Conservation (phyloP, 768 basidiomycete genomes). For the Mrakia hoshinonis region DNA sequence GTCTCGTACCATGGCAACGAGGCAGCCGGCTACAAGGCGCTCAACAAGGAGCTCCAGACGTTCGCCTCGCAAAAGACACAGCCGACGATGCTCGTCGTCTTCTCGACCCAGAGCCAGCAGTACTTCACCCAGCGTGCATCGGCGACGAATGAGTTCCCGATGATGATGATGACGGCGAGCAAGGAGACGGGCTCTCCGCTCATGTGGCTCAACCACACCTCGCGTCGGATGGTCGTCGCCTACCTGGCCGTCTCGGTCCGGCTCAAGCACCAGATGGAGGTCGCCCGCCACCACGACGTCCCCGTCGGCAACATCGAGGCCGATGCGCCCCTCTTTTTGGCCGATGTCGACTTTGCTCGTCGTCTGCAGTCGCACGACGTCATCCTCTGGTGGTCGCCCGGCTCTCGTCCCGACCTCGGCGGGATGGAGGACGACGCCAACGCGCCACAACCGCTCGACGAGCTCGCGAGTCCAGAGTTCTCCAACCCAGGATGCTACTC, state of each 20-base stretch:
- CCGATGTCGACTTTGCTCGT: conserved; percentile 85
- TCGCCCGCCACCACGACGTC: conserved; percentile 84
- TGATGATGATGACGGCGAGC: conserved; percentile 63
- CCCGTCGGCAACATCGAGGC: conserved; percentile 87
- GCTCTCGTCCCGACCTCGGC: conserved; percentile 81
- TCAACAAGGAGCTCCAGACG: conserved; percentile 76
- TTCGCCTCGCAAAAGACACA: conserved; percentile 59
- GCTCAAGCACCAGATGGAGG: conserved; percentile 66
- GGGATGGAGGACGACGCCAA: conserved; percentile 81
- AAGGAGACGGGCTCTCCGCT: conserved; percentile 61
- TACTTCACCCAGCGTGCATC: conserved; percentile 70
- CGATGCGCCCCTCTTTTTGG: conserved; percentile 75
- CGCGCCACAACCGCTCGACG: conserved; percentile 52
- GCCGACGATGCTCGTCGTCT: conserved; percentile 61
- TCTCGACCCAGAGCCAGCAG: conserved; percentile 69
- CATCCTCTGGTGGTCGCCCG: conserved; percentile 92
- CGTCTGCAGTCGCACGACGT: conserved; percentile 78
- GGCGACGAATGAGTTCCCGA: conserved; percentile 72
- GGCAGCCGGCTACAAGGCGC: conserved; percentile 66
- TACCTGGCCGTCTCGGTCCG: conserved; percentile 70
- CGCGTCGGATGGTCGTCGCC: conserved; percentile 70
- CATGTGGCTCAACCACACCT: conserved; percentile 78
- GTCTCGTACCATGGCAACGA: conserved; percentile 73
- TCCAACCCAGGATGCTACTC: conserved; percentile 74
- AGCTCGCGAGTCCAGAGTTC: conserved; percentile 76